These are phyloP conservation scores for Thymus quinquecostatus DNA, from an alignment of 257 asterid species.

Conservation along the genomic window DNA sequence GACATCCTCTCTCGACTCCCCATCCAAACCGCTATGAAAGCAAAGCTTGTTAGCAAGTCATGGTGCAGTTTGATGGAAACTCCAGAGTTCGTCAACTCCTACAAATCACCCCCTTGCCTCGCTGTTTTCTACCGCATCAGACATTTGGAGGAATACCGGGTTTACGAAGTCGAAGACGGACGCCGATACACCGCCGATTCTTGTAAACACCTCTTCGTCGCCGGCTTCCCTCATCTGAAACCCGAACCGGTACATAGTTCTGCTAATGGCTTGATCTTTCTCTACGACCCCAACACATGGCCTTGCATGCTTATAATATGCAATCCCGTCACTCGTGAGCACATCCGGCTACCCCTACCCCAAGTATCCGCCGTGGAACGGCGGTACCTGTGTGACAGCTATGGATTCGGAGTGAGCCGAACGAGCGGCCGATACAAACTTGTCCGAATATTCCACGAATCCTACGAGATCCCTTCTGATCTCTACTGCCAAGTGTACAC, in stretches of 20 bases:
- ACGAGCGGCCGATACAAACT: neutral
- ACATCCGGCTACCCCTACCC: neutral
- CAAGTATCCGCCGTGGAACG: too few species aligned
- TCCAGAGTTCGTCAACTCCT: neutral
- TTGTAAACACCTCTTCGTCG: neutral
- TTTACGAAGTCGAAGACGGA: neutral
- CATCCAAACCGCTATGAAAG: neutral
- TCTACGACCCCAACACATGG: neutral
- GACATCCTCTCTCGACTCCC: neutral
- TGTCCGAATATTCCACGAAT: neutral
- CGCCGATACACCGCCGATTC: neutral
- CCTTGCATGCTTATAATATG: neutral
- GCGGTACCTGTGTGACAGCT: neutral
- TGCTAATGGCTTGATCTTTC: neutral
- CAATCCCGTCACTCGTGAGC: neutral
- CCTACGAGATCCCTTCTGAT: neutral
- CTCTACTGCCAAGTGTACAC: neutral
- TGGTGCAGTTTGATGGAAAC: neutral
- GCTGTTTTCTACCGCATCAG: neutral
- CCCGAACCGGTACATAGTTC: neutral
- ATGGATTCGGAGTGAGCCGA: neutral
- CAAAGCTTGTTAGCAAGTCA: neutral
- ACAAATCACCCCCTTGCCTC: neutral
- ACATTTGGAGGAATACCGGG: too few species aligned
- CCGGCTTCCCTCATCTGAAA: neutral